phyloP scores from a whole-genome alignment of 768 basidiomycete genomes.

The Favolaschia claudopus region DNA sequence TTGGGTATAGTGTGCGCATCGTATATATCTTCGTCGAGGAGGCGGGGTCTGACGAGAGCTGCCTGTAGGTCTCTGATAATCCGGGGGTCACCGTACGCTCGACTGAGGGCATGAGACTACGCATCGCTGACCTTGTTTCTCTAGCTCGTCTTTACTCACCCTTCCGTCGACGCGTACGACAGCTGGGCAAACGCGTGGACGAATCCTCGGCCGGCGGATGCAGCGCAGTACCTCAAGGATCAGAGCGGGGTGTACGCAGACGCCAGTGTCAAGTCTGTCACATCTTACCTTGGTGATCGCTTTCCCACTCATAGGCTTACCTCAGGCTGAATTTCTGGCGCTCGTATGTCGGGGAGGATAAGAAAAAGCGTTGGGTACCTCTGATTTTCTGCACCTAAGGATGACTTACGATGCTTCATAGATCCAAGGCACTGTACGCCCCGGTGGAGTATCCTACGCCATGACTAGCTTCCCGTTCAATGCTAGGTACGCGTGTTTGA shows the following conservation, averaged over 20 bases:
- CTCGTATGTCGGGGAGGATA: constrained; percentile 54
- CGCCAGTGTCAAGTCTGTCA: constrained; percentile 56
- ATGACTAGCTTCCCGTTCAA: constrained; percentile 61
- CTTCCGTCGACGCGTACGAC: constrained; percentile 67
- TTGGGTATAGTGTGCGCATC: constrained; percentile 54
- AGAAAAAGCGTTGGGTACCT: constrained; percentile 57
- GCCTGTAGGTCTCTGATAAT: constrained; percentile 58
- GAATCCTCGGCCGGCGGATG: constrained; percentile 61
- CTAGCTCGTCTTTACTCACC: constrained; percentile 70
- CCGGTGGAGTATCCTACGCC: constrained; percentile 59
- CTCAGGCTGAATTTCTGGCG: constrained; percentile 69
- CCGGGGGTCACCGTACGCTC: constrained; percentile 64
- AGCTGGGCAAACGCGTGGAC: constrained; percentile 69
- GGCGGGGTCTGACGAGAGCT: not conserved
- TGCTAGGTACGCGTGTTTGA: constrained; percentile 36
- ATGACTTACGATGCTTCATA: constrained; percentile 25
- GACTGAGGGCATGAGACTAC: not conserved
- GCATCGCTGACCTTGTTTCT: not conserved
- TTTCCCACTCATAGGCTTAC: not conserved
- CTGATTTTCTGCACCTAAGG: not conserved
- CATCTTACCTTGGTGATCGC: not conserved
- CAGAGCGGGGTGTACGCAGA: constrained; percentile 65
- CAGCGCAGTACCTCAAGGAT: constrained; percentile 56
- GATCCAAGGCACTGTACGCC: constrained; percentile 71
- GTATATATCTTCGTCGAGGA: not conserved